Conservation (phyloP, 2,329 filamentous ascomycete species). For the Neonectria ditissima region DNA sequence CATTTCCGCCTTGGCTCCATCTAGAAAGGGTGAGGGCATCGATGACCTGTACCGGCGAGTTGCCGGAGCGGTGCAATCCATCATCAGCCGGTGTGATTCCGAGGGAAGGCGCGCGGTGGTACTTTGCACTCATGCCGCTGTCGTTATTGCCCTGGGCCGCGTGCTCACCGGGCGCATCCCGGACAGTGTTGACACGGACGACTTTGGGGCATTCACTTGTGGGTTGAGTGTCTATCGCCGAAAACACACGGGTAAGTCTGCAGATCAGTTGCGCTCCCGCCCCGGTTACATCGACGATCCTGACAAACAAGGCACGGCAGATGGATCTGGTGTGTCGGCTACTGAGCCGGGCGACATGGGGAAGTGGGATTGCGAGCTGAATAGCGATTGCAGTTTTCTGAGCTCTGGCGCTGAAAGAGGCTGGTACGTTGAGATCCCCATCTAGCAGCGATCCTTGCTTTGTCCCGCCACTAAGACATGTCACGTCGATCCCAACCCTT, state of each 20-base stretch:
- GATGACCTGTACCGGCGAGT: slow-evolving; percentile 83
- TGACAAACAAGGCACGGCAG: slow-evolving; percentile 33
- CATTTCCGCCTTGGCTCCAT: slow-evolving; percentile 74
- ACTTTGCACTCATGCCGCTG: slow-evolving; percentile 90
- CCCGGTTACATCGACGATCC: slow-evolving; percentile 12
- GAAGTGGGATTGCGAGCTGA: slow-evolving; percentile 82
- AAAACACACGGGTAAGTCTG: slow-evolving; percentile 38
- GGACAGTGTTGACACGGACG: slow-evolving; percentile 75
- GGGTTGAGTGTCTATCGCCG: slow-evolving; percentile 75
- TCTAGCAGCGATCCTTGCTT: slow-evolving; percentile 27
- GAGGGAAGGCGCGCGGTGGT: slow-evolving; percentile 77
- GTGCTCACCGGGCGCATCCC: slow-evolving; percentile 84
- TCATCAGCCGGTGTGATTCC: slow-evolving; percentile 80
- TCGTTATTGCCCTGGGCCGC: slow-evolving; percentile 87
- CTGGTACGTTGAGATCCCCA: slow-evolving; percentile 70
- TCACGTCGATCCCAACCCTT: slow-evolving; percentile 22
- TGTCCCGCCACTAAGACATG: slow-evolving; percentile 20
- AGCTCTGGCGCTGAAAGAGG: slow-evolving; percentile 85
- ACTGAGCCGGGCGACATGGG: slow-evolving; percentile 58
- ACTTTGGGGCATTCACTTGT: slow-evolving; percentile 89
- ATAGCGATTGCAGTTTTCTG: slow-evolving; percentile 89
- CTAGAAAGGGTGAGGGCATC: slow-evolving; percentile 80
- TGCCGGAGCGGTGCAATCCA: slow-evolving; percentile 73
- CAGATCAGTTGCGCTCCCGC: slow-evolving; percentile 19
- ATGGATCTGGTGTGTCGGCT: slow-evolving; percentile 24